Evolutionary conservation across 1,284 basidiomycete genomes (phyloP).

Genomic region (Neolentinus lepideus): DNA sequence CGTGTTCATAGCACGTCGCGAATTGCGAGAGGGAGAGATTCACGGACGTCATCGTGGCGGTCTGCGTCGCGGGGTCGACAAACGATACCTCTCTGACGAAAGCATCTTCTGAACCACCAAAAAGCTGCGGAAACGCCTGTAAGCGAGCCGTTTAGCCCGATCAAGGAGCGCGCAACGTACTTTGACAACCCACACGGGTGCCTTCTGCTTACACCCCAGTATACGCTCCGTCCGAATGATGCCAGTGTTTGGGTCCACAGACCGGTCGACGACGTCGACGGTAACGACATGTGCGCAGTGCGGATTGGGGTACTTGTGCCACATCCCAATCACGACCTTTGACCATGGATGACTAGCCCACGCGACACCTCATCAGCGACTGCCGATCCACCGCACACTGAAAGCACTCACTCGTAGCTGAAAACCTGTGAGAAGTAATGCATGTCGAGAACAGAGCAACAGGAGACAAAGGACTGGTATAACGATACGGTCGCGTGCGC

Average conservation of each 20-base stretch:
- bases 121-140: constrained; percentile 42
- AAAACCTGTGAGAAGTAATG: constrained; percentile 74
- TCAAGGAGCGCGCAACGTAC: constrained; percentile 32
- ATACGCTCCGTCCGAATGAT: constrained; percentile 85
- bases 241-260: constrained; percentile 78
- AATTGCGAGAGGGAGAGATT: constrained; percentile 90
- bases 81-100: constrained; percentile 94
- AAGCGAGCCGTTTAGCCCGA: constrained; percentile 5
- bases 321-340: constrained; percentile 84
- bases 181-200: constrained; percentile 80
- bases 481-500: constrained; percentile 18
- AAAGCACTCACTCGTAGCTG: constrained; percentile 55
- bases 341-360: constrained; percentile 70
- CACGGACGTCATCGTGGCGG: constrained; percentile 79
- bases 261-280: constrained; percentile 83
- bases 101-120: constrained; percentile 87
- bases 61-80: constrained; percentile 74
- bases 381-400: constrained; percentile 5
- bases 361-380: constrained; percentile 13
- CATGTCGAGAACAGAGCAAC: constrained; percentile 30
- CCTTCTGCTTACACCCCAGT: constrained; percentile 80
- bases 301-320: constrained; percentile 95
- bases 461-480: constrained; percentile 3
- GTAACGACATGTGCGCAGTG: constrained; percentile 88
- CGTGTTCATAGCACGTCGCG: constrained; percentile 83